These are phyloP conservation scores for Cynanchum wilfordii DNA, from an alignment of 257 asterid species.

Conservation along the genomic window DNA sequence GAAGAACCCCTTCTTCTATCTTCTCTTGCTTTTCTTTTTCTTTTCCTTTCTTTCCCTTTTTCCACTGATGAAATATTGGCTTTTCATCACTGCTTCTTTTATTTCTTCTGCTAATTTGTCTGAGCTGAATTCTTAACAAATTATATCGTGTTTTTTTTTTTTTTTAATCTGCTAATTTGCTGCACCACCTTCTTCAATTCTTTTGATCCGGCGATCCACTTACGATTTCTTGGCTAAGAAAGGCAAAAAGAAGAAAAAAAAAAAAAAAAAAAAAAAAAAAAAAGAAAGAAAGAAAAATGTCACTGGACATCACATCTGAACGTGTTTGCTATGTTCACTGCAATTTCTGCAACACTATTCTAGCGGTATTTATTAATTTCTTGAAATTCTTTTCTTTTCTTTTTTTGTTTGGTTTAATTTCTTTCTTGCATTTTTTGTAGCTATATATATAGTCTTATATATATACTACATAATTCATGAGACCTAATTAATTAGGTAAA, in stretches of 20 bases:
- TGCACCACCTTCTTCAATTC: slow-evolving; percentile 8
- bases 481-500: not conserved
- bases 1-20: slow-evolving; percentile 12
- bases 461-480: not conserved
- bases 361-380: slow-evolving; percentile 56
- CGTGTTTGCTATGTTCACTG: slow-evolving; percentile 88
- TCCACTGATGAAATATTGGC: slow-evolving; percentile 19
- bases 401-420: too few species aligned
- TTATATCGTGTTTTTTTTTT: too few species aligned
- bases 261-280: too few species aligned
- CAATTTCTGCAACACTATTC: slow-evolving; percentile 87
- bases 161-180: not conserved
- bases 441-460: not conserved
- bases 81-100: slow-evolving; percentile 3
- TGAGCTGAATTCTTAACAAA: not conserved
- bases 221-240: slow-evolving; percentile 3
- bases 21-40: slow-evolving; percentile 13
- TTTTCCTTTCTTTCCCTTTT: slow-evolving; percentile 12
- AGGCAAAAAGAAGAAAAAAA: too few species aligned
- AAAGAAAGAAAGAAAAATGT: slow-evolving; percentile 37
- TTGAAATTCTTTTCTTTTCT: not conserved
- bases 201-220: slow-evolving; percentile 19
- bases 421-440: not conserved
- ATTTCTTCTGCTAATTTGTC: not conserved
- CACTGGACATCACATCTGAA: slow-evolving; percentile 49